Evolutionary conservation across 1,284 basidiomycete species (phyloP), one percentile per base, ranked within the genome.

Genomic region (Neonothopanus nambi): DNA sequence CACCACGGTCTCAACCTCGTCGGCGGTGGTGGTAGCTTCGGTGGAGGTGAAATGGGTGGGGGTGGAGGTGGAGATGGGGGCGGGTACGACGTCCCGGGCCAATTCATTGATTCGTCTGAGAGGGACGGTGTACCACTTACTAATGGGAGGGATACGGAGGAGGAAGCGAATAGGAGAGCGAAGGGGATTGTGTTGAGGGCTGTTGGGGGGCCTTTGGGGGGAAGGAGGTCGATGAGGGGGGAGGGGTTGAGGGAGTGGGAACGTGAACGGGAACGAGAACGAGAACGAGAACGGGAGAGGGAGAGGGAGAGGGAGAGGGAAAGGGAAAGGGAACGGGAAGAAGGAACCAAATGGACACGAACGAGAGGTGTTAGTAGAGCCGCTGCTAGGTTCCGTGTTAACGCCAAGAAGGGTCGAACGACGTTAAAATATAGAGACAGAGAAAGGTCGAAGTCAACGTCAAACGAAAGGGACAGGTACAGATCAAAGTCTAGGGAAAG

Each of bases 151-250:
- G 42, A 21, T 8, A 4, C 3, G 7, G 42, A 44, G 23, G 42
- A 28, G 9, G 30, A 26, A n/a, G 42, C 42, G 20, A 23, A 15
- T 5, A 44, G 23, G 42, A 44, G 23, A 44, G 42, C 42, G 42
- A 44, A 15, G 42, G 30, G 24, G 23, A 44, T 44, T 44, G 42
- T 44, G 5, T 18, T 5, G n/a, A 44, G 9, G n/a, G 42, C 8
- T 44, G 42, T 23, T 44, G 9, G 52, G 57, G 13, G 48, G 56
- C n/a, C 8, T 20, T 13, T 17, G 33, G 28, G 7, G 28, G 37
- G 15, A 60, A 57, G 5, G 64, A 70, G 44, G 51, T 62, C 13
- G 57, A 64, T 1, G 52, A 54, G 2, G 60, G 11, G 26, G 26
- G 61, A 21, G 56, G 62, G 3, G 65, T 67, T 46, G 43, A 40